phyloP scores from a whole-genome alignment of 768 basidiomycete genomes.

The Fomitopsis pulvina region DNA sequence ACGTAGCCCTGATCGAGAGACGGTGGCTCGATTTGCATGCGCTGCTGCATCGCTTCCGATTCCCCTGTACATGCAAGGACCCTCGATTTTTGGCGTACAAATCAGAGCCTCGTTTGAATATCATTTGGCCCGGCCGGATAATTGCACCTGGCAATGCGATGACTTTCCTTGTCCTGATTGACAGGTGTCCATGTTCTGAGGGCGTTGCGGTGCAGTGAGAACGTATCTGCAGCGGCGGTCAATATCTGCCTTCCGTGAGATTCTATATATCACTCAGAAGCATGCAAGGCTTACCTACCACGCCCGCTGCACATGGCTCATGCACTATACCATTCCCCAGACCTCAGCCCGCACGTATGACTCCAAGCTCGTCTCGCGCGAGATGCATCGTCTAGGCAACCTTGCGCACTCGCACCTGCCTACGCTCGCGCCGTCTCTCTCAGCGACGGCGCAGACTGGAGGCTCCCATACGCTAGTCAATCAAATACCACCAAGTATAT shows the following conservation, averaged over 20 bases:
- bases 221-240: not conserved
- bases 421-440: conserved; percentile 46
- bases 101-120: too few relatives aligned
- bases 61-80: too few relatives aligned
- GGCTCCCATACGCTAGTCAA: conserved; percentile 28
- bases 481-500: conserved; percentile 8
- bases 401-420: conserved; percentile 47
- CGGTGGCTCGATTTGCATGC: too few relatives aligned
- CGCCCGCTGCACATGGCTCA: not conserved
- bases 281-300: not conserved
- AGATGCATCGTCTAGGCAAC: conserved; percentile 79
- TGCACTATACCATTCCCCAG: not conserved
- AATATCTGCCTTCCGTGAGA: not conserved
- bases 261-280: conserved; percentile 4
- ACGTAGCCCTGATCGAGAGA: too few relatives aligned
- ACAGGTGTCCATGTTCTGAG: not conserved
- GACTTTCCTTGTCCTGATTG: too few relatives aligned
- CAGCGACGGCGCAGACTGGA: conserved; percentile 41
- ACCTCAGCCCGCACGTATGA: conserved; percentile 55
- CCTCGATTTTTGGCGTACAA: too few relatives aligned
- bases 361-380: conserved; percentile 71
- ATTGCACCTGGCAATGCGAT: too few relatives aligned
- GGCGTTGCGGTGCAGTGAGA: not conserved
- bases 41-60: too few relatives aligned
- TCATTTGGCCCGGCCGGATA: too few relatives aligned